phyloP scores from a whole-genome alignment of 202 grass and related monocot genomes.

The Setaria viridis region DNA sequence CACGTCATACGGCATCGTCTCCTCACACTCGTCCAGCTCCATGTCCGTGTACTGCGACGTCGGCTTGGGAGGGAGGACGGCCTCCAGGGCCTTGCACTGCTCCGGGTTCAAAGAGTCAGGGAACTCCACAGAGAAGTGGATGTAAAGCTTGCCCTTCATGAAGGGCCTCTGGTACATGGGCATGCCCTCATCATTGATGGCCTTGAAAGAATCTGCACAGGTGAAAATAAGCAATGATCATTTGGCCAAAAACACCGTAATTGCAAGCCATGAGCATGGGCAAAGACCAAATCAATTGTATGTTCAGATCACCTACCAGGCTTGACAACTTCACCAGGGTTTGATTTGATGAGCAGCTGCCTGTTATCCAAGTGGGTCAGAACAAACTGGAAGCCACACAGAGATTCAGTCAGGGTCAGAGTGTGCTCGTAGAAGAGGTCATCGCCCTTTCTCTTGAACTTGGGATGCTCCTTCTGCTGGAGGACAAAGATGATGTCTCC shows the following conservation, averaged over 20 bases:
- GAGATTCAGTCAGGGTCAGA: conserved; percentile 73
- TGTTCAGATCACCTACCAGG: conserved; percentile 59
- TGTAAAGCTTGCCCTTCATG: conserved; percentile 91
- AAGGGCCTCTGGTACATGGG: conserved; percentile 82
- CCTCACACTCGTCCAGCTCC: conserved; percentile 89
- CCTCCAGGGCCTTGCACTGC: conserved; percentile 78
- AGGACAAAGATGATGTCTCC: conserved; percentile 91
- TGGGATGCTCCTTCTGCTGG: conserved; percentile 95
- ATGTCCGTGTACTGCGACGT: conserved; percentile 64
- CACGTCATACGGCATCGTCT: conserved; percentile 72
- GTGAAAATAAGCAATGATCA: background rate
- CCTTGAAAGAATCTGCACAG: conserved; percentile 81
- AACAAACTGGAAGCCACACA: conserved; percentile 89
- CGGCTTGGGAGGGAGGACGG: conserved; percentile 60
- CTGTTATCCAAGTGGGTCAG: conserved; percentile 84
- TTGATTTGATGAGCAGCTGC: conserved; percentile 85
- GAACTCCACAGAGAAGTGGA: conserved; percentile 86
- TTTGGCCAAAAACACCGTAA: background rate
- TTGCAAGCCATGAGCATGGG: background rate
- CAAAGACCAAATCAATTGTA: background rate
- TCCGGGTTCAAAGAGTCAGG: conserved; percentile 62
- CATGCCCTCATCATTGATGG: conserved; percentile 91
- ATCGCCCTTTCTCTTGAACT: conserved; percentile 87
- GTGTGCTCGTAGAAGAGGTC: conserved; percentile 92
- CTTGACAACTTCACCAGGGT: conserved; percentile 84